These are phyloP conservation scores for Saccharomyces hybrid DNA, from an alignment of 1,139 yeast genomes.

Conservation along the genomic window DNA sequence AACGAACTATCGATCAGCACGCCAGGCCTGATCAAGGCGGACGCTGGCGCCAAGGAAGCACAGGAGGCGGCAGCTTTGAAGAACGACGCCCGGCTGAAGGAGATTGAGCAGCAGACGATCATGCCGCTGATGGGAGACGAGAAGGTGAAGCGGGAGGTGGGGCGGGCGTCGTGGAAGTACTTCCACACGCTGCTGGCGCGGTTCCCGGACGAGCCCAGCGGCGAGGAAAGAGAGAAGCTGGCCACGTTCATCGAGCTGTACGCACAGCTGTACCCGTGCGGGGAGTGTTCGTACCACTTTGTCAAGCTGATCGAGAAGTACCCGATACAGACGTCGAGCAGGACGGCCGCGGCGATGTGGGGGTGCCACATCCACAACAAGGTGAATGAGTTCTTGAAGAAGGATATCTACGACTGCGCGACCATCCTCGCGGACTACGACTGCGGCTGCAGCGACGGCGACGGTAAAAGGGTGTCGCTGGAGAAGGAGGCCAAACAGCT, in stretches of 20 bases:
- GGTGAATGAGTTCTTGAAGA: constrained; percentile 66
- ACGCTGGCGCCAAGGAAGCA: neutral
- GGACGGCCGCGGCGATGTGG: constrained; percentile 87
- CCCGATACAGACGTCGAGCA: constrained; percentile 78
- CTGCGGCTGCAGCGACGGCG: constrained; percentile 65
- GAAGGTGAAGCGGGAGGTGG: constrained; percentile 42
- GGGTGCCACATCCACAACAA: constrained; percentile 91
- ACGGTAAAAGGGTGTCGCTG: constrained; percentile 12
- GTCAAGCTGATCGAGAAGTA: constrained; percentile 53
- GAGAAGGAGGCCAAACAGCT: constrained; percentile 13
- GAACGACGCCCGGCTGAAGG: neutral
- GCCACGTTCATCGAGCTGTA: constrained; percentile 47
- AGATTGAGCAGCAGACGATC: constrained; percentile 28
- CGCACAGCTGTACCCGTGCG: constrained; percentile 83
- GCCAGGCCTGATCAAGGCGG: neutral
- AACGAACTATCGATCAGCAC: constrained; percentile 4
- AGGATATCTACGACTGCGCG: constrained; percentile 74
- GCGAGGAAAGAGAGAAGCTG: constrained; percentile 56
- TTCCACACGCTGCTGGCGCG: constrained; percentile 88
- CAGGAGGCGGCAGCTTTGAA: constrained; percentile 1
- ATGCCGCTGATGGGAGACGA: constrained; percentile 83
- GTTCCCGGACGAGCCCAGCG: constrained; percentile 75
- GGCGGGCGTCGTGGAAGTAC: constrained; percentile 84
- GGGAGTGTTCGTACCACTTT: constrained; percentile 93
- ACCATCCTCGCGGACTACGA: constrained; percentile 82